Base-by-base conservation (phyloP, 768 basidiomycete species). In the Mycena filopes region DNA sequence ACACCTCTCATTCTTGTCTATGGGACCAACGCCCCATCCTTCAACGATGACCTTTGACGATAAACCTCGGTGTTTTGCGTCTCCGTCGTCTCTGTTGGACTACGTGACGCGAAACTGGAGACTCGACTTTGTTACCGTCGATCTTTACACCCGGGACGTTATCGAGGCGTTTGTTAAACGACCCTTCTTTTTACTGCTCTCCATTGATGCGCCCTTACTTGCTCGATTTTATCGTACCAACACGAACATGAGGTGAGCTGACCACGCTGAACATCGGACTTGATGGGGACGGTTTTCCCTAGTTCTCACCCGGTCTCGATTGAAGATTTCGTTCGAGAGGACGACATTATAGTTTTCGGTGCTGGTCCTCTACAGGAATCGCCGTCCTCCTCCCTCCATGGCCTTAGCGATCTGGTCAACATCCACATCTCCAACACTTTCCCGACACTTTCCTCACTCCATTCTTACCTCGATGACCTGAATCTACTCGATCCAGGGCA, bases 151-250 rank as follows among this genome's bases (percentile, higher is more conserved):
- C 1, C 78, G 79, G 29, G 78, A 82, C 4, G 77, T 87, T 18
- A 80, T 99, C 38, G 85, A 86, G 63, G 78, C 83, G 51, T 98
- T 98, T 73, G 75, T 87, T 38, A 95, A 89, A 72, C 82, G 98
- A 20, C 98, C 98, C 0, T 99, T 95, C 76, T 95, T 98, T 75
- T 80, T 98, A 74, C 84, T 99, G 25, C 79, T 98, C 47, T 85
- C 80, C 49, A 84, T 95, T 31, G 95, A 98, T 66, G 97, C 94
- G 0, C 96, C 96, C 0, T 72, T 96, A 33, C 76, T 87, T 45
- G 80, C 85, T 46, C 84, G 97, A 43, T 98, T 85, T 76, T 73
- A 75, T 60, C 86, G 95, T 29, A 84, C 84, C 43, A 79, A 78
- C 21, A 38, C 23, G 49, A 66, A 80, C 81, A 86, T 87, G 71